Evolutionary conservation across 257 asterid species (phyloP).

Genomic region (Ocimum tenuiflorum): DNA sequence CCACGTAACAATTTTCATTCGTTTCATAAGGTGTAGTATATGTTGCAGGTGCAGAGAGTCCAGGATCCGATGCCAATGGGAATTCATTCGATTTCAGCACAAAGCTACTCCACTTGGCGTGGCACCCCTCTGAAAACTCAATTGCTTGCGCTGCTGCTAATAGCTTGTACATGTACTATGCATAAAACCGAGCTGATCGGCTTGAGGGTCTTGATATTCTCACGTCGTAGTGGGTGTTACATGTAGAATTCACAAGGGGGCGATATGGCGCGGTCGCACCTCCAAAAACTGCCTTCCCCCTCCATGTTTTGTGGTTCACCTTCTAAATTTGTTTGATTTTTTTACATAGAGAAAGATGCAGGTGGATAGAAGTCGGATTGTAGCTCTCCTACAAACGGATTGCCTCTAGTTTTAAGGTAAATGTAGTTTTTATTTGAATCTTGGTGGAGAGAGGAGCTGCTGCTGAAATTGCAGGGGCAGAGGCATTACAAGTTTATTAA

Average conservation of each 20-base stretch:
- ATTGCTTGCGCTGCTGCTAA: conserved; percentile 99
- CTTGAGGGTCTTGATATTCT: conserved; percentile 26
- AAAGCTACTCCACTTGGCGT: conserved; percentile 90
- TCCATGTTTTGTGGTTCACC: conserved; percentile 34
- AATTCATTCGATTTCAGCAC: conserved; percentile 84
- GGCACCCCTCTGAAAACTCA: conserved; percentile 96
- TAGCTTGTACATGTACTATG: conserved; percentile 99
- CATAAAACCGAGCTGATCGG: conserved; percentile 36
- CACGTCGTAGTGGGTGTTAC: conserved; percentile 1
- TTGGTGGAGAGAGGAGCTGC: conserved; percentile 42
- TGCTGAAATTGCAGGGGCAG: conserved; percentile 37
- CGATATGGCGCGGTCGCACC: conserved; percentile 22
- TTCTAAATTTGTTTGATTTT: conserved; percentile 31
- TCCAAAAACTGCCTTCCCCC: conserved; percentile 28
- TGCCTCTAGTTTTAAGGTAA: conserved; percentile 40
- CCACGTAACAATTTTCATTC: no score
- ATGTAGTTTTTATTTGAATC: conserved; percentile 41
- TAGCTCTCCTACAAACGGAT: conserved; percentile 44
- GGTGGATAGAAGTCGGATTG: conserved; percentile 39
- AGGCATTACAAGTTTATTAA: conserved; percentile 26
- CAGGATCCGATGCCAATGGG: conserved; percentile 81
- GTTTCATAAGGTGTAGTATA: no score
- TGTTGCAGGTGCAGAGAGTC: conserved; percentile 66
- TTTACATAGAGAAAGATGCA: conserved; percentile 39
- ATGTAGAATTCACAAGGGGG: conserved; percentile 32